phyloP scores from a whole-genome alignment of 176 grass and related monocot species.

The Bromus sterilis region DNA sequence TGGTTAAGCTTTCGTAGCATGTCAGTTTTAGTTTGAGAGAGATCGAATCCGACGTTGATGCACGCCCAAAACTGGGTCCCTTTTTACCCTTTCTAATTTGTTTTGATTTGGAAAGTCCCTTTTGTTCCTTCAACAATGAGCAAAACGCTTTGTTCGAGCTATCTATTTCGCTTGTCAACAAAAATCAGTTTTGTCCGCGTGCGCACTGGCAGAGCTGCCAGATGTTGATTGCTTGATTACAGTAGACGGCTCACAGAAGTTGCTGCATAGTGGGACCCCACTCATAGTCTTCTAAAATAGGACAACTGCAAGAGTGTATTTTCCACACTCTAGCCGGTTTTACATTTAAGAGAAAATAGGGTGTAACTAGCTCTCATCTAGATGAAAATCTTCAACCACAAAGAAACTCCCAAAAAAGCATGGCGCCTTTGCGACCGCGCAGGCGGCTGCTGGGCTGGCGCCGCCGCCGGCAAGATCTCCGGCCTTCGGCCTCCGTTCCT shows the following conservation, averaged over 20 bases:
- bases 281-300: background rate
- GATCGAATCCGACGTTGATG: background rate
- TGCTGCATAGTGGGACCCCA: slow-evolving; percentile 9
- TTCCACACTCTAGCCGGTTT: background rate
- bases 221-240: background rate
- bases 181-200: background rate
- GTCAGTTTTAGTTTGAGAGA: background rate
- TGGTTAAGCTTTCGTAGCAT: slow-evolving; percentile 7
- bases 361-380: no score
- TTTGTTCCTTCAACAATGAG: background rate
- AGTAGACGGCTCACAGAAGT: background rate
- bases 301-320: background rate
- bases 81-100: background rate
- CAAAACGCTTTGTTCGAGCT: background rate
- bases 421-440: no score
- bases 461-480: no score
- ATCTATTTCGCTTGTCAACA: background rate
- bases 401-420: no score
- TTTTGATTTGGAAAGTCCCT: background rate
- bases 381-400: no score
- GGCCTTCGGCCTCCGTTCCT: no score
- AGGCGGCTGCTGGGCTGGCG: no score
- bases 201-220: background rate
- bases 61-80: background rate
- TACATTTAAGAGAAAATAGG: no score